Percentiles rank a stretch among this genome's conserved stretches.
phyloP scores from a whole-genome alignment of 2,329 filamentous ascomycete genomes.

The Cryphonectria nitschkei region DNA sequence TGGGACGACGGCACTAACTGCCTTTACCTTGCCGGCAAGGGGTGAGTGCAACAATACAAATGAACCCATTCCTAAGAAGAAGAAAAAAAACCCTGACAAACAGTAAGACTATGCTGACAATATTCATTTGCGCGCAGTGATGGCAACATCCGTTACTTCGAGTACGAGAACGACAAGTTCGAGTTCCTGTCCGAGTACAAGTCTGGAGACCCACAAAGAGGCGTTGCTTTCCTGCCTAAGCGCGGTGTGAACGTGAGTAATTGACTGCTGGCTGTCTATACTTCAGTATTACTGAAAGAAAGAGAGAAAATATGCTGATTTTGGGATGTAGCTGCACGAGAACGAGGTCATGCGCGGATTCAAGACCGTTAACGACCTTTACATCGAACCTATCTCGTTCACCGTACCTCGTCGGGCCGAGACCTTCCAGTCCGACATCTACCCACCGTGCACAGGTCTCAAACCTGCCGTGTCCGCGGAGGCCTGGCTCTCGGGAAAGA shows the following conservation, averaged over 20 bases:
- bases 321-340: constrained; percentile 70
- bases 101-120: constrained; percentile 26
- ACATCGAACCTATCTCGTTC: constrained; percentile 97
- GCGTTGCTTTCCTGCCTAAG: constrained; percentile 91
- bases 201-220: constrained; percentile 91
- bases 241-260: constrained; percentile 81
- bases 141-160: constrained; percentile 98
- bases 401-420: constrained; percentile 92
- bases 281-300: constrained; percentile 29
- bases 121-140: constrained; percentile 60
- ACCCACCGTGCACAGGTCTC: constrained; percentile 78
- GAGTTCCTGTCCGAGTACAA: constrained; percentile 97
- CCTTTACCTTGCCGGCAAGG: constrained; percentile 95
- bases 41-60: constrained; percentile 62
- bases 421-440: constrained; percentile 96
- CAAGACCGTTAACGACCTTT: constrained; percentile 94
- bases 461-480: constrained; percentile 79
- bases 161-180: constrained; percentile 98
- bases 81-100: background rate
- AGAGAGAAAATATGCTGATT: background rate
- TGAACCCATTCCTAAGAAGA: constrained; percentile 41
- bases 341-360: constrained; percentile 95
- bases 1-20: constrained; percentile 95
- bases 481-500: constrained; percentile 89
- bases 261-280: background rate